These are phyloP conservation scores for Cercospora zeae-maydis DNA, from an alignment of 2,329 filamentous ascomycete genomes.

Conservation along the genomic window DNA sequence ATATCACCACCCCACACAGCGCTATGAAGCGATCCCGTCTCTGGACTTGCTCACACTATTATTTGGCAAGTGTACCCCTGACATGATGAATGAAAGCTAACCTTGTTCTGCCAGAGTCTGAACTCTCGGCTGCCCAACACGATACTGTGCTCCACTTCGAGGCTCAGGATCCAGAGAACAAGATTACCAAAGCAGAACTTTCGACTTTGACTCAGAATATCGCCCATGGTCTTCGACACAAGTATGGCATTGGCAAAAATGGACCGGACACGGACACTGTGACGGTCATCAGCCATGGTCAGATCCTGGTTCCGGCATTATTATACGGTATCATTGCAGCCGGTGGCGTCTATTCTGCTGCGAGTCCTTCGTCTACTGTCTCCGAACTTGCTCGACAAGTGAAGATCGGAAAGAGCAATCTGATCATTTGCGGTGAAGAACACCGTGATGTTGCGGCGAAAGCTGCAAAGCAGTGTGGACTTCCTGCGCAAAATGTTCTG, in stretches of 20 bases:
- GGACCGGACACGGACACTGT: constrained; percentile 54
- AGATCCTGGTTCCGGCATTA: constrained; percentile 52
- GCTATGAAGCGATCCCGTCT: constrained; percentile 32
- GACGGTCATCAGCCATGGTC: constrained; percentile 55
- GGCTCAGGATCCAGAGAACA: constrained; percentile 53
- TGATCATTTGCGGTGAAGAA: constrained; percentile 49
- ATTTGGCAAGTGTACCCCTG: constrained; percentile 35
- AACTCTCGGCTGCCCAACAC: constrained; percentile 40
- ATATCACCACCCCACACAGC: constrained; percentile 27
- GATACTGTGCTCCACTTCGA: constrained; percentile 56
- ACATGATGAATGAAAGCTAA: not conserved
- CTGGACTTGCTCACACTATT: constrained; percentile 43
- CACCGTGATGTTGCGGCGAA: constrained; percentile 48
- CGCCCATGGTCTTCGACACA: constrained; percentile 54
- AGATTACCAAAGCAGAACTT: constrained; percentile 53
- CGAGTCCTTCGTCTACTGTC: constrained; percentile 50
- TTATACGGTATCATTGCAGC: constrained; percentile 58
- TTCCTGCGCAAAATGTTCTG: constrained; percentile 49
- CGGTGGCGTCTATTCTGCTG: constrained; percentile 57
- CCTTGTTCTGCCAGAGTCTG: constrained; percentile 15
- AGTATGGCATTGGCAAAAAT: constrained; percentile 51
- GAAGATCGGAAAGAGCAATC: constrained; percentile 40
- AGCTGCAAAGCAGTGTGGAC: constrained; percentile 49
- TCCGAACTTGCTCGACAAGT: constrained; percentile 52
- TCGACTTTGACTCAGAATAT: constrained; percentile 51